These are phyloP conservation scores for Gossypium lobatum DNA, from an alignment of 441 rosid genomes.

Conservation along the genomic window DNA sequence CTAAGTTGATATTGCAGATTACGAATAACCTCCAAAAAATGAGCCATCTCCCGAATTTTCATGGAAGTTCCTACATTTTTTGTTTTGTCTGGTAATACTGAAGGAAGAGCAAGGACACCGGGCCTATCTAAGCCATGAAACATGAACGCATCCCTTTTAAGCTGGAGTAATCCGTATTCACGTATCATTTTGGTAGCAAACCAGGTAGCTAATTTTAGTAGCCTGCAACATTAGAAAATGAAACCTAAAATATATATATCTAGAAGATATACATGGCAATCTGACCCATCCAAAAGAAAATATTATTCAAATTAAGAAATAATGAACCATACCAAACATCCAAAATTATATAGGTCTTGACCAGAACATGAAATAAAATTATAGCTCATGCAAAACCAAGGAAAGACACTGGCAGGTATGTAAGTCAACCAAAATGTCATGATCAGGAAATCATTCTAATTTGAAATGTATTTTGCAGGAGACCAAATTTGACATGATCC, in stretches of 20 bases:
- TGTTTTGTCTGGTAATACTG: slow-evolving; percentile 35
- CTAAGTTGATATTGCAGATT: slow-evolving; percentile 66
- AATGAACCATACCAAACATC: slow-evolving; percentile 6
- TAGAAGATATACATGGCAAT: slow-evolving; percentile 1
- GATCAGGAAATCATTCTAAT: neutral
- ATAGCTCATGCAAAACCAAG: slow-evolving; percentile 6
- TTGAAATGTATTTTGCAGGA: neutral
- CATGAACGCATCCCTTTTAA: slow-evolving; percentile 43
- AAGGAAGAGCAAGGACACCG: slow-evolving; percentile 48
- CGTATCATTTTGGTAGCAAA: slow-evolving; percentile 87
- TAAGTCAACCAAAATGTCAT: slow-evolving; percentile 3
- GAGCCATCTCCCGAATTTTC: slow-evolving; percentile 78
- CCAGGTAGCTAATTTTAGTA: slow-evolving; percentile 71
- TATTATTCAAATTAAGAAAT: neutral
- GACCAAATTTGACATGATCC: slow-evolving; percentile 4
- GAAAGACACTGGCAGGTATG: neutral
- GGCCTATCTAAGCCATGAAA: slow-evolving; percentile 34
- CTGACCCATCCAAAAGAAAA: neutral
- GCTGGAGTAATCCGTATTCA: slow-evolving; percentile 60
- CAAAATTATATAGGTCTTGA: slow-evolving; percentile 1
- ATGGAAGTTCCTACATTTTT: slow-evolving; percentile 38
- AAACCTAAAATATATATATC: neutral
- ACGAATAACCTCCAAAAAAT: slow-evolving; percentile 78
- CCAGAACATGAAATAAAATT: neutral
- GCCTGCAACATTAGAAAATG: slow-evolving; percentile 44